Evolutionary conservation across 2,329 filamentous ascomycete genomes (phyloP).

Genomic region (Aspergillus latus): DNA sequence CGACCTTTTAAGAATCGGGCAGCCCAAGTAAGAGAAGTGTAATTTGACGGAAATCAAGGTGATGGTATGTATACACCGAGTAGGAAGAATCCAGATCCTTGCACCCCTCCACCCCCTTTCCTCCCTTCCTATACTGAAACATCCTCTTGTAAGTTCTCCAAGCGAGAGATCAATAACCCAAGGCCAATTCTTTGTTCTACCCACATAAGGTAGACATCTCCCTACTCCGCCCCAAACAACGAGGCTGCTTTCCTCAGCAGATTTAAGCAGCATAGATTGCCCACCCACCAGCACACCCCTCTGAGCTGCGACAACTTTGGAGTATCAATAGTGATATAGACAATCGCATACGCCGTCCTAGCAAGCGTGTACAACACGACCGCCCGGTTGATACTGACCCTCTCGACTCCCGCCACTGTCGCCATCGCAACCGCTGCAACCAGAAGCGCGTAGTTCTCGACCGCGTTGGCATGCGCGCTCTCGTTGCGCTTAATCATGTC

Average conservation of each 20-base stretch:
- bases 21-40: too few species aligned
- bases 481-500: conserved; percentile 48
- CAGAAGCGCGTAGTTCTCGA: conserved; percentile 36
- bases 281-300: conserved; percentile 45
- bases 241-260: conserved; percentile 33
- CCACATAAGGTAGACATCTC: neutral
- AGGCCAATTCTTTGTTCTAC: too few species aligned
- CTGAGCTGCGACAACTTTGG: conserved; percentile 37
- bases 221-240: neutral
- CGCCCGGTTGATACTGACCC: conserved; percentile 38
- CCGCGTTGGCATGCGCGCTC: conserved; percentile 49
- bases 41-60: too few species aligned
- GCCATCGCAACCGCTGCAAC: conserved; percentile 41
- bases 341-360: conserved; percentile 41
- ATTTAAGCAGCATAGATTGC: conserved; percentile 44
- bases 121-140: too few species aligned
- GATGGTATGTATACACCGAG: too few species aligned
- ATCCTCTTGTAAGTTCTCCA: too few species aligned
- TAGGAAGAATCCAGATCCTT: too few species aligned
- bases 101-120: too few species aligned
- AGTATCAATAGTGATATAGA: conserved; percentile 44
- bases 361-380: conserved; percentile 44
- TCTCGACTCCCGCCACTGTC: conserved; percentile 40
- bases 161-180: too few species aligned
- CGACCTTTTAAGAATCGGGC: too few species aligned